Evolutionary conservation across 1,284 basidiomycete species (phyloP).

Genomic region (Cryptococcus floricola): DNA sequence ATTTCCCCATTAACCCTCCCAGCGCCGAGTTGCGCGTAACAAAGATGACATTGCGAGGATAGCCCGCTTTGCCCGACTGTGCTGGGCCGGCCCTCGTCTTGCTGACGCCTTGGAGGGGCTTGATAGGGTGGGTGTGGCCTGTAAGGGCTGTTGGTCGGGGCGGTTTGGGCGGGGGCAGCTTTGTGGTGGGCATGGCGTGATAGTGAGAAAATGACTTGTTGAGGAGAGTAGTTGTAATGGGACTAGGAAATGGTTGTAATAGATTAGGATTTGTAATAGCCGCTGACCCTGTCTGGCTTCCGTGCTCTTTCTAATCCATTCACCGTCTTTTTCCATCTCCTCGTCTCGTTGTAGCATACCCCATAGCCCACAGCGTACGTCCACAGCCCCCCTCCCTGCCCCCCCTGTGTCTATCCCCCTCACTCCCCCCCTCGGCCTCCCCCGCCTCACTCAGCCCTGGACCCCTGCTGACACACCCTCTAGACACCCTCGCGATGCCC

Average conservation of each 20-base stretch:
- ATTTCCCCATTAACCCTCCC: constrained; percentile 70
- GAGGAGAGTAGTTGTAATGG: neutral
- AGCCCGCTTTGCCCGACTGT: constrained; percentile 32
- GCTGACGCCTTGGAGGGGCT: constrained; percentile 32
- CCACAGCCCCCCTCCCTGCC: neutral
- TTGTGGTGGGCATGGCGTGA: neutral
- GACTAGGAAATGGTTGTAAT: neutral
- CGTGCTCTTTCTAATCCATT: neutral
- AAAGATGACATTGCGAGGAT: constrained; percentile 71
- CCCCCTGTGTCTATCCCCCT: neutral
- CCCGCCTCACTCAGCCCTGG: neutral
- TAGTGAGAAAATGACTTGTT: neutral
- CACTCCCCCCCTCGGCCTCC: neutral
- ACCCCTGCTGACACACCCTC: neutral
- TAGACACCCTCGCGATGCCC: neutral
- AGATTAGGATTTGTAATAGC: neutral
- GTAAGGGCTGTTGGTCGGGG: neutral
- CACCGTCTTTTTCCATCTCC: neutral
- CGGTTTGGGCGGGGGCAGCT: constrained; percentile 11
- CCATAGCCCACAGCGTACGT: neutral
- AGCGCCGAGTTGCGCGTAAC: constrained; percentile 72
- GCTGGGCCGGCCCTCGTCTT: constrained; percentile 18
- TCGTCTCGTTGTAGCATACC: neutral
- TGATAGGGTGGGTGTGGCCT: constrained; percentile 21
- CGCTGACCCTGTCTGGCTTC: neutral